A percentile compares a stretch with the other conserved stretches of the same genome.
These are phyloP conservation scores for Apodospora peruviana DNA, from an alignment of 495 filamentous ascomycete genomes.

Conservation along the genomic window DNA sequence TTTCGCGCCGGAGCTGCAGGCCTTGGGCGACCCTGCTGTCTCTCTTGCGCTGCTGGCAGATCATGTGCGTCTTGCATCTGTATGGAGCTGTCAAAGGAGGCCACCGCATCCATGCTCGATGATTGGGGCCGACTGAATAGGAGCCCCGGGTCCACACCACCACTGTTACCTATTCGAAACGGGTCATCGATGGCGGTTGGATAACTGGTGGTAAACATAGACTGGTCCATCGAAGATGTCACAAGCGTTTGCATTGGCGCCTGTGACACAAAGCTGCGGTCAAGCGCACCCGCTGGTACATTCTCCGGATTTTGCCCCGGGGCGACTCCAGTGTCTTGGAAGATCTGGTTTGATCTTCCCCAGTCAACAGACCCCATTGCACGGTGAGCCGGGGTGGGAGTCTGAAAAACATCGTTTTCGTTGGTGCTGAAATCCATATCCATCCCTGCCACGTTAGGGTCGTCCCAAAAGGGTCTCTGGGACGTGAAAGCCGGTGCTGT, in stretches of 20 bases:
- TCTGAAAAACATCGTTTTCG: conserved; percentile 29
- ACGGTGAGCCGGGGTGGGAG: conserved; percentile 25
- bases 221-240: conserved; percentile 28
- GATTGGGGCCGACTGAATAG: conserved; percentile 42
- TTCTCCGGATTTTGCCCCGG: conserved; percentile 25
- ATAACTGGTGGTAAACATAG: conserved; percentile 36
- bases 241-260: conserved; percentile 30
- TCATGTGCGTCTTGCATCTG: conserved; percentile 22
- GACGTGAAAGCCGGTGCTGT: conserved; percentile 61
- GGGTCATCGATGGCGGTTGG: conserved; percentile 33
- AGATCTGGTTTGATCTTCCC: conserved; percentile 41
- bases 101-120: conserved; percentile 31
- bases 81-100: conserved; percentile 27
- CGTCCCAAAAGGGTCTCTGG: conserved; percentile 71
- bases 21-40: conserved; percentile 10
- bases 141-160: conserved; percentile 38
- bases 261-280: conserved; percentile 34
- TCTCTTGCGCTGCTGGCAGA: conserved; percentile 14
- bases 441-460: conserved; percentile 47
- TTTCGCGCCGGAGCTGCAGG: conserved; percentile 24
- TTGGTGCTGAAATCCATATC: conserved; percentile 48
- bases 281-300: conserved; percentile 18
- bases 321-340: conserved; percentile 33
- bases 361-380: conserved; percentile 45
- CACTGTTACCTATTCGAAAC: conserved; percentile 33